Conservation (phyloP, 176 grass and related monocot species). For the Phoenix roebelenii region DNA sequence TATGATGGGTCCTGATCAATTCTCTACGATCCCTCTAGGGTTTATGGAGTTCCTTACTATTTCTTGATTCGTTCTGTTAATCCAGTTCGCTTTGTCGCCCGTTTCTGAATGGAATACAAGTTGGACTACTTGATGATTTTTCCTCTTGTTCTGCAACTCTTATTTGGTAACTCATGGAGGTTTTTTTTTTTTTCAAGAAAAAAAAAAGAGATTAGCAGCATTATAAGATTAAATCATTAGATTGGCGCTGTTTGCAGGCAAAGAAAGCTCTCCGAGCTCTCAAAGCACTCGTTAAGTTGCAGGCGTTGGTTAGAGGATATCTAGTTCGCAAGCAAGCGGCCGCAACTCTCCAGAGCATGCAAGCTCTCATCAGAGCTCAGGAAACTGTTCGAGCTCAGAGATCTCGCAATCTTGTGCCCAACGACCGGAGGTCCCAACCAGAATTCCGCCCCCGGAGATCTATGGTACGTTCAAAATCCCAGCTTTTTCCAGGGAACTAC, state of each 20-base stretch:
- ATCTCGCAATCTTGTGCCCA: slow-evolving; percentile 19
- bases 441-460: slow-evolving; percentile 49
- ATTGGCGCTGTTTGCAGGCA: slow-evolving; percentile 27
- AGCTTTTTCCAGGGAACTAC: no score
- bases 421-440: slow-evolving; percentile 24
- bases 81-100: background rate
- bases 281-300: slow-evolving; percentile 87
- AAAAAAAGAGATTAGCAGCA: no score
- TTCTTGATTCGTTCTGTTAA: background rate
- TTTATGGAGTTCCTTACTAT: background rate
- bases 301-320: slow-evolving; percentile 85
- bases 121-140: no score
- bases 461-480: slow-evolving; percentile 32
- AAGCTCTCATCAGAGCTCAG: slow-evolving; percentile 81
- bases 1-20: background rate
- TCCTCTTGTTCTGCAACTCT: no score
- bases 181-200: no score
- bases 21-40: background rate
- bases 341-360: slow-evolving; percentile 77
- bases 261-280: slow-evolving; percentile 83
- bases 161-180: no score
- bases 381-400: slow-evolving; percentile 55
- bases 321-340: slow-evolving; percentile 70
- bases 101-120: no score
- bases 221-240: no score